These are phyloP conservation scores for Cladosporium sp. DNA, from an alignment of 2,329 filamentous ascomycete genomes.

Conservation along the genomic window DNA sequence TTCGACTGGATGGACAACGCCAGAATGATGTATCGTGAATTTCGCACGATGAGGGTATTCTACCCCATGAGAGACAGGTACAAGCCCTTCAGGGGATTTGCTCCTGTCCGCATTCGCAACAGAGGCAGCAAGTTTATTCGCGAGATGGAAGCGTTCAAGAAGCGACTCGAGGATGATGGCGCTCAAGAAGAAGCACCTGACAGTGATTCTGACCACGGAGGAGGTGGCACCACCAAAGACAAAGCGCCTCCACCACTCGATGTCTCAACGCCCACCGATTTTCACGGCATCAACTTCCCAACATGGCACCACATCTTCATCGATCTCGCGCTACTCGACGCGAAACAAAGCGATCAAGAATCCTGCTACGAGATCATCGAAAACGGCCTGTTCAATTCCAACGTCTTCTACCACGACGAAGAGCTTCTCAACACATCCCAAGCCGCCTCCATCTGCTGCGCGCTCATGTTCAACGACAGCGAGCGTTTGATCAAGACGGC, in stretches of 20 bases:
- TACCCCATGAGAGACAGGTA: constrained; percentile 50
- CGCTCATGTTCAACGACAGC: constrained; percentile 71
- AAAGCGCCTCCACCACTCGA: constrained; percentile 11
- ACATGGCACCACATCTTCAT: constrained; percentile 89
- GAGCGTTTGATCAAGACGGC: constrained; percentile 71
- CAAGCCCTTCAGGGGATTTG: constrained; percentile 43
- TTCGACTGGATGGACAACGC: constrained; percentile 57
- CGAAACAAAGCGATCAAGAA: constrained; percentile 60
- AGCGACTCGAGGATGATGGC: constrained; percentile 38
- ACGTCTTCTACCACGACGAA: constrained; percentile 67
- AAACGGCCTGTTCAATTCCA: constrained; percentile 68
- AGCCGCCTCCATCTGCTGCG: constrained; percentile 55
- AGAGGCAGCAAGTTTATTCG: constrained; percentile 19
- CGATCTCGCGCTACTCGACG: constrained; percentile 76
- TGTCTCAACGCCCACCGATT: constrained; percentile 46
- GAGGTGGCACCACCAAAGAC: constrained; percentile 15
- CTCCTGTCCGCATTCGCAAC: constrained; percentile 3
- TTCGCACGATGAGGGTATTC: constrained; percentile 56
- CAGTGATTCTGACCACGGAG: constrained; percentile 16
- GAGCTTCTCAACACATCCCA: constrained; percentile 25
- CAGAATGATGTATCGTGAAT: constrained; percentile 55
- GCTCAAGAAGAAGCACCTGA: constrained; percentile 6
- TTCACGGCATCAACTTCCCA: constrained; percentile 75
- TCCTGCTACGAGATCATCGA: constrained; percentile 79
- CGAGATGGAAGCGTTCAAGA: constrained; percentile 35